Percentiles rank a stretch among this genome's conserved stretches.
These are phyloP conservation scores for Mucor mucedo DNA, from an alignment of 371 early-diverging fungal genomes.

Conservation along the genomic window DNA sequence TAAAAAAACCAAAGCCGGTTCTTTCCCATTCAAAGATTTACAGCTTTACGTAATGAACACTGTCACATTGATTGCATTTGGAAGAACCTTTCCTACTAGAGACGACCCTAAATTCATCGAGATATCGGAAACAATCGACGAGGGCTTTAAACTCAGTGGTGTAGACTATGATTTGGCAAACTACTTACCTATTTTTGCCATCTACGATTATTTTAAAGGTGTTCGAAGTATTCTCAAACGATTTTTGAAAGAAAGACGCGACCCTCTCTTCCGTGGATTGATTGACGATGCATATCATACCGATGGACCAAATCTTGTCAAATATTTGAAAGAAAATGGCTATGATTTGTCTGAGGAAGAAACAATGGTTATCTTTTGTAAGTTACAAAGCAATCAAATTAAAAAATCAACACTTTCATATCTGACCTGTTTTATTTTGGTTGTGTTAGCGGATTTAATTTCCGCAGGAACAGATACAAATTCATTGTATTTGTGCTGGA, in stretches of 20 bases:
- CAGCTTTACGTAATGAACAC: constrained; percentile 14
- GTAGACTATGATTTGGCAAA: constrained; percentile 14
- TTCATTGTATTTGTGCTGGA: constrained; percentile 16
- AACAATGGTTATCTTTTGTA: constrained; percentile 5
- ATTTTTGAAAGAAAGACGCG: background rate
- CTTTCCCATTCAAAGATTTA: constrained; percentile 11
- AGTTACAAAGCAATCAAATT: background rate
- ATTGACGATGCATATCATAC: background rate
- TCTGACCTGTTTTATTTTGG: constrained; percentile 4
- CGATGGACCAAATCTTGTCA: constrained; percentile 9
- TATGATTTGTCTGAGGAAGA: constrained; percentile 1
- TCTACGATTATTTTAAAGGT: constrained; percentile 5
- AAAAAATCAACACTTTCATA: background rate
- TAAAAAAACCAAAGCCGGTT: background rate
- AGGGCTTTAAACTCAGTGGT: constrained; percentile 7
- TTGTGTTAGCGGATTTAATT: constrained; percentile 17
- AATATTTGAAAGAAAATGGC: background rate
- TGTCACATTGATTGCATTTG: constrained; percentile 6
- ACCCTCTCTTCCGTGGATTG: constrained; percentile 7
- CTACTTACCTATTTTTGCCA: constrained; percentile 14
- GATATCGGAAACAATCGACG: background rate
- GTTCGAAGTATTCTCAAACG: background rate
- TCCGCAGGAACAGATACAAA: constrained; percentile 26
- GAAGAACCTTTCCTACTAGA: background rate
- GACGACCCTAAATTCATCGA: constrained; percentile 19